A percentile compares a stretch with the other conserved stretches of the same genome.
These are phyloP conservation scores for Fusarium palustre DNA, from an alignment of 2,329 filamentous ascomycete species.

Conservation along the genomic window DNA sequence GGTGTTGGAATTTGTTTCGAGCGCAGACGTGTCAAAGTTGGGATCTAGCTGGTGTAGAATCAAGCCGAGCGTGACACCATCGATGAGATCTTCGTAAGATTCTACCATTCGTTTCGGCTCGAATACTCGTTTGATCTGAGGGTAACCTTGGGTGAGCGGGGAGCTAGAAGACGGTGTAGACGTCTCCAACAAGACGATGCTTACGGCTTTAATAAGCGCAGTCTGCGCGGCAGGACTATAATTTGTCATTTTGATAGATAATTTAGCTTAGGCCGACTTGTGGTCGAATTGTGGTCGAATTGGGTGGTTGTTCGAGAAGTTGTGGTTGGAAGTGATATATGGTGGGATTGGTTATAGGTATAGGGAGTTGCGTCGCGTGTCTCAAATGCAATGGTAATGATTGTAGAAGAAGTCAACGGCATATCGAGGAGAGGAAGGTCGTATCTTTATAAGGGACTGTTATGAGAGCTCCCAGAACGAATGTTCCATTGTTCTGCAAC, in stretches of 20 bases:
- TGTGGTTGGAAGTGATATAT: conserved; percentile 19
- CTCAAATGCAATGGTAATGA: conserved; percentile 30
- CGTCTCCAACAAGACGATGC: conserved; percentile 35
- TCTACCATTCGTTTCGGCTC: conserved; percentile 59
- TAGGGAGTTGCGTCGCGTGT: conserved; percentile 47
- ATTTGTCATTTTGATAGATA: conserved; percentile 49
- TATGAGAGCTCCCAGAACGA: conserved; percentile 21
- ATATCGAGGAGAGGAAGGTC: conserved; percentile 34
- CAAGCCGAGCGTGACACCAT: conserved; percentile 66
- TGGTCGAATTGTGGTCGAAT: conserved; percentile 11
- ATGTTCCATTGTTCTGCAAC: conserved; percentile 35
- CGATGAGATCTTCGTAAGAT: conserved; percentile 64
- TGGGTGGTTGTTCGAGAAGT: conserved; percentile 22
- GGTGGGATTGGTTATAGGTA: conserved; percentile 31
- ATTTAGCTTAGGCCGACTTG: conserved; percentile 22
- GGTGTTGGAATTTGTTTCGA: conserved; percentile 60
- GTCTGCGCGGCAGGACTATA: conserved; percentile 60
- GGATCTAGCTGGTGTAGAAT: conserved; percentile 69
- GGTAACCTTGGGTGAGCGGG: conserved; percentile 24
- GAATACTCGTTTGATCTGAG: conserved; percentile 56
- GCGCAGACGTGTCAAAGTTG: conserved; percentile 66
- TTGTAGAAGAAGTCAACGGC: conserved; percentile 30
- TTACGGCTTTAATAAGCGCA: conserved; percentile 68
- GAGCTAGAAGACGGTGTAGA: conserved; percentile 10
- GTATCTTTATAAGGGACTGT: conserved; percentile 23